Conservation (phyloP, 2,329 filamentous ascomycete species). For the Colletotrichum camelliae region DNA sequence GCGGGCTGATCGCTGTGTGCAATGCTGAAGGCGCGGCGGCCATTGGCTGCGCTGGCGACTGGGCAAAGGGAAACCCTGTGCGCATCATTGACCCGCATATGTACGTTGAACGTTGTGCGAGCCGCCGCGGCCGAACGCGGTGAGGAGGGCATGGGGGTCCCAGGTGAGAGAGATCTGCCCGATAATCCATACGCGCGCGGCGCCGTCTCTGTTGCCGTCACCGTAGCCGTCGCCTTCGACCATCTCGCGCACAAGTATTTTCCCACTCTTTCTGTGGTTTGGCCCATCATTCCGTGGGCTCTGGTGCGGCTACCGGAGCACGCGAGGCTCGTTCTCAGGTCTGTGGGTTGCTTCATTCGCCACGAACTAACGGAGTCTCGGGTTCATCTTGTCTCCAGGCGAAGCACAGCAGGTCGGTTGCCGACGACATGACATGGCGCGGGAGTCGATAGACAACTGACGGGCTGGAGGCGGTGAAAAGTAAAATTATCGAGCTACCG, state of each 20-base stretch:
- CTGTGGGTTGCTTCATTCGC: background rate
- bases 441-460: background rate
- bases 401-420: background rate
- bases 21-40: background rate
- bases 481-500: background rate
- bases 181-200: background rate
- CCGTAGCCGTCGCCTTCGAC: background rate
- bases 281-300: background rate
- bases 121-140: conserved; percentile 9
- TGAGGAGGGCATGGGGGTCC: background rate
- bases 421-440: background rate
- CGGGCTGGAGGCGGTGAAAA: background rate
- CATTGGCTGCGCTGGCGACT: conserved; percentile 5
- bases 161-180: background rate
- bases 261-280: background rate
- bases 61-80: conserved; percentile 15
- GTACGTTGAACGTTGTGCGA: conserved; percentile 11
- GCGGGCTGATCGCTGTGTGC: background rate
- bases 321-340: background rate
- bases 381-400: background rate
- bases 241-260: background rate
- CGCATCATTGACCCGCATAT: conserved; percentile 22
- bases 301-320: background rate
- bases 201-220: background rate
- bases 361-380: conserved; percentile 4